phyloP scores from a whole-genome alignment of 192 early-diverging fungal species.

The Dissophora globulifera region DNA sequence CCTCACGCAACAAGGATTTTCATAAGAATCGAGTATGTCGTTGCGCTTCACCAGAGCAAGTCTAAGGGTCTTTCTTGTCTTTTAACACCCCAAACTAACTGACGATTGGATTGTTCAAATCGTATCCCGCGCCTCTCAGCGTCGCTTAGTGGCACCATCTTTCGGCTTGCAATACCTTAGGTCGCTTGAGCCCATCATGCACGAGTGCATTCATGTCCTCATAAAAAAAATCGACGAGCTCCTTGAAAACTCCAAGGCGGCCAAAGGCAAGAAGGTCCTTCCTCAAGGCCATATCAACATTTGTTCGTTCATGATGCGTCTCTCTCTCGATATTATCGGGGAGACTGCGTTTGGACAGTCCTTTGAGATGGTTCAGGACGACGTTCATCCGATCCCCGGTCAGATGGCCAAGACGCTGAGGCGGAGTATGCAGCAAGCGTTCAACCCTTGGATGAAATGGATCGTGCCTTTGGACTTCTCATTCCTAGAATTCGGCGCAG shows the following conservation, averaged over 20 bases:
- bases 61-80: too few relatives aligned
- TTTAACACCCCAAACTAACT: too few relatives aligned
- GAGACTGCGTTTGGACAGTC: conserved; percentile 62
- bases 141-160: conserved; percentile 58
- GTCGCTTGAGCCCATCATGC: conserved; percentile 57
- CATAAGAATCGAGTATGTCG: conserved; percentile 49
- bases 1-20: conserved; percentile 45
- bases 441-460: conserved; percentile 33
- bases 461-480: conserved; percentile 17
- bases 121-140: too few relatives aligned
- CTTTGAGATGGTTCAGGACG: conserved; percentile 62
- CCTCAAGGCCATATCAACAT: conserved; percentile 50
- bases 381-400: conserved; percentile 54
- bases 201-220: conserved; percentile 26
- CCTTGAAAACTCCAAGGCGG: conserved; percentile 6
- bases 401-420: conserved; percentile 37
- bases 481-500: conserved; percentile 10
- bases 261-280: conserved; percentile 3
- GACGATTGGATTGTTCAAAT: too few relatives aligned
- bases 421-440: conserved; percentile 14
- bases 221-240: conserved; percentile 35
- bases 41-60: too few relatives aligned
- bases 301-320: conserved; percentile 35
- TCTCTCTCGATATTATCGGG: conserved; percentile 63
- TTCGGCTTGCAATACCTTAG: conserved; percentile 62